Percentiles rank a stretch among this genome's conserved stretches.
phyloP scores from a whole-genome alignment of 2,329 filamentous ascomycete species.

The Fusarium nanum region DNA sequence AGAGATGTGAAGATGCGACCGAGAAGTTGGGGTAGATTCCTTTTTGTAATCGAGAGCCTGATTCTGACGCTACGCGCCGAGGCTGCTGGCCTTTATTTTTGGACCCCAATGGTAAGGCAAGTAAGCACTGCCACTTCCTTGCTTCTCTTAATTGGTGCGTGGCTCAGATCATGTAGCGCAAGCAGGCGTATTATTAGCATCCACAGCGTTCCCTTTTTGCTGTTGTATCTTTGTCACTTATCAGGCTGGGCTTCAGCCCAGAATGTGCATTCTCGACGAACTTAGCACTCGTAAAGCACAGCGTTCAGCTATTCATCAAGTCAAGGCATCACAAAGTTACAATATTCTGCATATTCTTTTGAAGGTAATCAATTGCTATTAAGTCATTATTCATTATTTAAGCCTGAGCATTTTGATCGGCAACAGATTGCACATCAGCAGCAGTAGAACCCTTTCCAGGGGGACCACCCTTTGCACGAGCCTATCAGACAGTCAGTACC shows the following conservation, averaged over 20 bases:
- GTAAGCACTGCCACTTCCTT: background rate
- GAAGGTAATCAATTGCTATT: background rate
- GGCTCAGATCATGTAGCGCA: background rate
- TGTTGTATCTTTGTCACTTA: background rate
- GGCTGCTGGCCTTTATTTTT: background rate
- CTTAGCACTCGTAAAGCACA: background rate
- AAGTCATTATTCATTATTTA: background rate
- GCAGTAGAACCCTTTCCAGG: constrained; percentile 24
- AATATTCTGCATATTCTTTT: no score
- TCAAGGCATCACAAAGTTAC: background rate
- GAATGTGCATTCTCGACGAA: background rate
- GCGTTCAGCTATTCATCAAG: background rate
- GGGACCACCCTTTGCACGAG: constrained; percentile 16
- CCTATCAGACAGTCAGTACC: background rate
- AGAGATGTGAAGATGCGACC: background rate
- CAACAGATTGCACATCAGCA: constrained; percentile 19
- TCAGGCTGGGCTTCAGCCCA: background rate
- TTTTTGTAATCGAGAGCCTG: background rate
- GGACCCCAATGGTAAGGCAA: background rate
- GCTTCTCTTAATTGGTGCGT: background rate
- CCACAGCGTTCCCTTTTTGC: no score
- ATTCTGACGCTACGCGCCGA: background rate
- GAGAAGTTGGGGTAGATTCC: background rate
- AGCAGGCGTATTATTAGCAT: no score
- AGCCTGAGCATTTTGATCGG: constrained; percentile 12